A percentile compares a stretch with the other conserved stretches of the same genome.
phyloP scores from a whole-genome alignment of 768 basidiomycete species.

The Leccinum rimulosum region DNA sequence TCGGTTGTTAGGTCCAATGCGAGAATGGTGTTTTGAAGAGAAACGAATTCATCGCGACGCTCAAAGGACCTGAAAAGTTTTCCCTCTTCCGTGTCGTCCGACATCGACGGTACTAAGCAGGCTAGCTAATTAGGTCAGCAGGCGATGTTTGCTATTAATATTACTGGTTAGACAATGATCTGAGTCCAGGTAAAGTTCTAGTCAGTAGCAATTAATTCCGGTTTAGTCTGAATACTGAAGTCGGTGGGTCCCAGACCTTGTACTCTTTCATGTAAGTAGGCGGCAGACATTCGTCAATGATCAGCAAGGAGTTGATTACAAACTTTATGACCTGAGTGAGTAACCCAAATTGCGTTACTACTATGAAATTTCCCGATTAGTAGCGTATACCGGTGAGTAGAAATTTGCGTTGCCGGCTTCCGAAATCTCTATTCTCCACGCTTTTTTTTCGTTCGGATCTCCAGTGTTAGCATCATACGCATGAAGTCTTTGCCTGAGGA shows the following conservation, averaged over 20 bases:
- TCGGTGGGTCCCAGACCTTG: background rate
- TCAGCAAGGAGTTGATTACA: background rate
- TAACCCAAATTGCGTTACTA: too few relatives aligned
- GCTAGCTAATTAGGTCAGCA: constrained; percentile 22
- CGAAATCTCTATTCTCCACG: too few relatives aligned
- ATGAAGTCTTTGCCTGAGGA: constrained; percentile 1
- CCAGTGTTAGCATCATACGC: background rate
- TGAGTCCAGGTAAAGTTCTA: background rate
- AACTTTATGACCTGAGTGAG: background rate
- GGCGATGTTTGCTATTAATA: background rate
- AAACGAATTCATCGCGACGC: constrained; percentile 56
- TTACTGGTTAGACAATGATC: too few relatives aligned
- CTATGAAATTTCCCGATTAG: too few relatives aligned
- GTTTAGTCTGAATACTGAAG: background rate
- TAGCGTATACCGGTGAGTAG: too few relatives aligned
- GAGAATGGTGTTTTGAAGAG: constrained; percentile 51
- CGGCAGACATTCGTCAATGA: background rate
- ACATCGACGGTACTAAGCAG: constrained; percentile 25
- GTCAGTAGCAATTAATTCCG: background rate
- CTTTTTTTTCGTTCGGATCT: too few relatives aligned
- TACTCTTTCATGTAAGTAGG: background rate
- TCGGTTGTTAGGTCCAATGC: constrained; percentile 43
- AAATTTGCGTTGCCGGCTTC: too few relatives aligned
- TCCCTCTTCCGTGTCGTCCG: constrained; percentile 41
- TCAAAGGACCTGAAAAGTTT: constrained; percentile 58